Base-by-base conservation (phyloP, 306 rosid genomes). In the Arachis hypogaea region DNA sequence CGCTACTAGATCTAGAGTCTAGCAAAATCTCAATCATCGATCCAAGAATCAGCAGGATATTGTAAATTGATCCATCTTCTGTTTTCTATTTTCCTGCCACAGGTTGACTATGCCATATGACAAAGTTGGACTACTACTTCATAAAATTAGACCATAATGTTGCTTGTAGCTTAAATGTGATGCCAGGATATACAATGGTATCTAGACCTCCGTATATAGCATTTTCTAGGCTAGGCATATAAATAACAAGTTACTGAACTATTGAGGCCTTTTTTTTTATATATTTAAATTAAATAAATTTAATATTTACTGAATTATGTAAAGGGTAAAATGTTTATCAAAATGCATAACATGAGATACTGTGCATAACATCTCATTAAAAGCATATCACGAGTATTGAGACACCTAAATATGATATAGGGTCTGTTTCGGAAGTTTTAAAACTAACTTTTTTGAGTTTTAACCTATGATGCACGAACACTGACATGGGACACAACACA, bases 1-100 rank as follows among this genome's bases (percentile, higher is more conserved):
- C 89, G 36, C 83, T 94, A 11, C 96, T 84, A 70, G 58, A 83
- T 12, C 78, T 89, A 5, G 89, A 80, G 16, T 29, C 83, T 7
- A 76, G 84, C 55, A 65, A 81, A 64, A 65, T 63, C 63, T 84
- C 73, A 6, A 76, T 94, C 36, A 22, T 92, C 9, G 99, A 92
- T 73, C 65, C 92, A 75, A 89, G 97, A 69, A 85, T 90, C 43
- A 67, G 89, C 79, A 86, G 97, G 86, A 60, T 81, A 40, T 78
- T 92, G 46, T 88, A 87, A 75, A 74, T 71, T 51, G 47, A 46
- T 65, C 67, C 55, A 41, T 63, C 72, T 59, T 75, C 47, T 69
- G 77, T 68, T 58, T 36, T 50, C 38, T 14, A 18, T 41, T 52
- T 16, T 74, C 64, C 74, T 46, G 40, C 41, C 7, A 6, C 49